phyloP scores from a whole-genome alignment of 345 rosid species.

The Barbarea vulgaris region DNA sequence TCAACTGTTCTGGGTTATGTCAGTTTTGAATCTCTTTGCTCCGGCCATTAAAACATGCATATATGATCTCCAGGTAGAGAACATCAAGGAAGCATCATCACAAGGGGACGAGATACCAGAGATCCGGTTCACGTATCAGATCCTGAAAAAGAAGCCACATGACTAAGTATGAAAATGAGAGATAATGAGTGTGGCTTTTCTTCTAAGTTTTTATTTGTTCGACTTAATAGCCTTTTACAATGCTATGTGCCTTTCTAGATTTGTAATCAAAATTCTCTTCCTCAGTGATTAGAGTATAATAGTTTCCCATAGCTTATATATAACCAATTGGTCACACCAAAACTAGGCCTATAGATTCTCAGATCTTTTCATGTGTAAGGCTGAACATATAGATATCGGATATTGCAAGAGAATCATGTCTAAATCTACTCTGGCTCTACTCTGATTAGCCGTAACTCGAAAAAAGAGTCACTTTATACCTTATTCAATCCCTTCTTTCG shows the following conservation, averaged over 20 bases:
- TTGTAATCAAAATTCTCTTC: constrained; percentile 22
- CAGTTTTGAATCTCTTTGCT: constrained; percentile 18
- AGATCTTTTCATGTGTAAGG: background rate
- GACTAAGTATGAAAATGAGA: constrained; percentile 40
- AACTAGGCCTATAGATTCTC: constrained; percentile 2
- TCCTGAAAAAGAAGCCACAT: constrained; percentile 50
- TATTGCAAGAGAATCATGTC: constrained; percentile 15
- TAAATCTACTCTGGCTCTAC: constrained; percentile 2
- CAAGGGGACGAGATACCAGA: constrained; percentile 47
- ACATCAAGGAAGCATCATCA: constrained; percentile 45
- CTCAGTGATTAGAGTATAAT: constrained; percentile 15
- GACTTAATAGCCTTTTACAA: constrained; percentile 2
- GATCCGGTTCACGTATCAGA: constrained; percentile 50
- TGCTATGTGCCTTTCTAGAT: constrained; percentile 14
- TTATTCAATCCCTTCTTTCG: constrained; percentile 20
- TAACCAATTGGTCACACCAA: constrained; percentile 23
- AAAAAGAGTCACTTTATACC: constrained; percentile 16
- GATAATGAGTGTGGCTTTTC: background rate
- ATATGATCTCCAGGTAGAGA: constrained; percentile 47
- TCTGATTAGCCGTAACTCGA: constrained; percentile 15
- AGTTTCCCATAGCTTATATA: constrained; percentile 22
- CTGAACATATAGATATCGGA: constrained; percentile 10
- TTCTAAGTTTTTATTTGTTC: constrained; percentile 16
- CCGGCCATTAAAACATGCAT: background rate
- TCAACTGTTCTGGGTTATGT: constrained; percentile 9